Evolutionary conservation across 192 early-diverging fungal genomes (phyloP), one percentile per base, ranked within the genome.

Genomic region (Backusella psychrophila): DNA sequence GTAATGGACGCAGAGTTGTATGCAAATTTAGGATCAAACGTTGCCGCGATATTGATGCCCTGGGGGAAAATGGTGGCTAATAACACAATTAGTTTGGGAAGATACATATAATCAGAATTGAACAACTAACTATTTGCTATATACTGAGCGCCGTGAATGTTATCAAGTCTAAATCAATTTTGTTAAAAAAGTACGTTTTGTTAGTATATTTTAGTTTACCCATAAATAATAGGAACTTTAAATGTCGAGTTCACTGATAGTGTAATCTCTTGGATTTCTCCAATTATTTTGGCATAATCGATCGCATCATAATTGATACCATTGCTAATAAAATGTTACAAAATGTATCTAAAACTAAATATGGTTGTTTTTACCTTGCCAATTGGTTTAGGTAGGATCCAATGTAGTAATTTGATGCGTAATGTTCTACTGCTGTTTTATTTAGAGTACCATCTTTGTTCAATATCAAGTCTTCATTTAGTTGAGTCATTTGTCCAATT

Each of bases 401-500:
- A 38, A 92, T 86, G 35, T 84, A 83, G 85, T 85, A 90, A 23
- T 86, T 83, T 19, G 81, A 80, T 11, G 87, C 78, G 83, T 86
- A 91, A 72, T 89, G 84, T 72, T 87, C 73, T 6, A 88, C 89
- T 6, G 84, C 84, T 4, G 75, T 83, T 23, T 75, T 33, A 70
- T 92, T 88, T 69, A 91, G 74, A 26, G 78, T 72, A 17, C 91
- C 91, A 66, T 88, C 81, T 34, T 74, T 77, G 66, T 85, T 82
- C 14, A 91, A 73, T 17, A 92, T 35, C 85, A 83, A 75, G 15
- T 89, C 90, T 14, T 88, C 84, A 31, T 90, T 81, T 26, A 92
- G 81, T 78, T 92, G 91, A 19, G 87, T 87, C 91, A 92, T 90
- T 66, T 92, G 91, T 17, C 91, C 91, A 33, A 87, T 85, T 66